Evolutionary conservation across 768 basidiomycete genomes (phyloP), one percentile per base, ranked within the genome.

Genomic region (Lactarius indigo): DNA sequence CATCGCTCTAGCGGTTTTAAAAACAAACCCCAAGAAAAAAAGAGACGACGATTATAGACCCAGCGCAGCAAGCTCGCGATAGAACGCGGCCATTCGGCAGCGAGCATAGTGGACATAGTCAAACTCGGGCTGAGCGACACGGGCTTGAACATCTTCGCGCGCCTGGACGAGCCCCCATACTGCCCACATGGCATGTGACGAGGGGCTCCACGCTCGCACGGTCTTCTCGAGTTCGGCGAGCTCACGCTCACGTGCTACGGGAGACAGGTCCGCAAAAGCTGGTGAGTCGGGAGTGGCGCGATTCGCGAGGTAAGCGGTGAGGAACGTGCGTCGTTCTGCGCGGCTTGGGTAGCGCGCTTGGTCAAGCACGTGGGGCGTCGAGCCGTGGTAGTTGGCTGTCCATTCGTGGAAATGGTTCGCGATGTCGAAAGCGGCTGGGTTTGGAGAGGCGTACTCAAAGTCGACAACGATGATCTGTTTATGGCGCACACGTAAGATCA

Each of bases 361-460:
- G 69, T 87, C 78, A 54, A 92, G 85, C 60, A 89, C 64, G 74
- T 92, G 89, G 10, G 92, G 91, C 0, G 80, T 83, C 5, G 83
- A 73, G 42, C 81, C 82, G 74, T 92, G 89, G 76, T 98, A 98
- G 77, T 97, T 84, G 18, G 93, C 89, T 23, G 92, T 92, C 96
- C 97, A 98, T 78, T 98, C 97, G 74, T 92, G 90, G 78, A 96
- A 97, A 76, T 96, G 94, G 76, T 96, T 96, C 64, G 91, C 96
- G 71, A 99, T 95, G 75, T 99, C 97, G 77, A 88, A 97, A 4
- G 93, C 92, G 3, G 94, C 87, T 30, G 96, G 90, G 74, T 98
- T 98, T 5, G 92, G 90, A 0, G 89, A 84, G 17, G 96, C 94
- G 74, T 99, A 99, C 79, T 99, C 97, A 75, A 98, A 98, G 78